Evolutionary conservation across 169 alveolate species (phyloP).

Genomic region (Cytauxzoon felis): DNA sequence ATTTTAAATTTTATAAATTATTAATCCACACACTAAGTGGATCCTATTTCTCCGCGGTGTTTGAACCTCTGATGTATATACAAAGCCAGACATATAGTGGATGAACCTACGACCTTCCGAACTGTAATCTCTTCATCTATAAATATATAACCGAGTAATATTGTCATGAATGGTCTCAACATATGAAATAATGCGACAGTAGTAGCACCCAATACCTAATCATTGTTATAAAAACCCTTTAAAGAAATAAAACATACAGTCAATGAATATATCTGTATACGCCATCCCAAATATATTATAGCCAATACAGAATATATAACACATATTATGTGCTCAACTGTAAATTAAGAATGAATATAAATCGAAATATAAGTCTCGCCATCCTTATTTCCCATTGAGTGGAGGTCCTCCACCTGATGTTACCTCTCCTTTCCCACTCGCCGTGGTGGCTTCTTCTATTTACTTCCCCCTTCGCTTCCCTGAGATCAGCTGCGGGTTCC

Average conservation of each 20-base stretch:
- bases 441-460: too few relatives aligned
- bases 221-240: too few relatives aligned
- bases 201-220: conserved; percentile 50
- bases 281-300: conserved; percentile 52
- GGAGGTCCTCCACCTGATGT: too few relatives aligned
- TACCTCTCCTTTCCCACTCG: too few relatives aligned
- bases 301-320: conserved; percentile 55
- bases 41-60: neutral
- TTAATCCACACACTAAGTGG: conserved; percentile 5
- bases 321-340: conserved; percentile 27
- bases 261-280: conserved; percentile 48
- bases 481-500: too few relatives aligned
- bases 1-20: too few relatives aligned
- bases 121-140: conserved; percentile 50
- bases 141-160: conserved; percentile 48
- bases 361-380: neutral
- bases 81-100: conserved; percentile 48
- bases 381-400: too few relatives aligned
- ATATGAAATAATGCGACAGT: conserved; percentile 63
- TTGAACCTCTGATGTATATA: conserved; percentile 32
- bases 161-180: conserved; percentile 60
- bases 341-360: neutral
- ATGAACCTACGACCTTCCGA: conserved; percentile 46
- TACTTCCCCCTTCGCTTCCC: too few relatives aligned
- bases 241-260: neutral